A percentile compares a stretch with the other conserved stretches of the same genome.
Conservation (phyloP, 1,139 yeast genomes). For the Yamadazyma conglobata region DNA sequence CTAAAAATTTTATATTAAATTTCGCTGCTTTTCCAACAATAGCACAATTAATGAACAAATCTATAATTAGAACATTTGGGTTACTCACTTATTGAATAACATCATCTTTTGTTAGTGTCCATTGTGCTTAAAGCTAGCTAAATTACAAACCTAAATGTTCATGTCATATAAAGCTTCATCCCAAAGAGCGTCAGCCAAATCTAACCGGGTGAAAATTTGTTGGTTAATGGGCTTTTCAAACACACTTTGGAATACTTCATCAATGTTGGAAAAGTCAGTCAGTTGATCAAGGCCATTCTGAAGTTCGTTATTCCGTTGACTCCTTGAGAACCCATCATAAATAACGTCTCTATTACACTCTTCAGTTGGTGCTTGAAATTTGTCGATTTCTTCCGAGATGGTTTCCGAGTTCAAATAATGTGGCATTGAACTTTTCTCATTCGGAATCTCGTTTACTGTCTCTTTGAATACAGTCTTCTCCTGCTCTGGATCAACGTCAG, state of each 20-base stretch:
- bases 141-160: background rate
- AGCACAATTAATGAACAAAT: too few species aligned
- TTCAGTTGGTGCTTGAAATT: background rate
- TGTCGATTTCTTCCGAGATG: too few species aligned
- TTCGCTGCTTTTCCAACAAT: too few species aligned
- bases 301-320: constrained; percentile 1
- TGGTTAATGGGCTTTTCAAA: constrained; percentile 8
- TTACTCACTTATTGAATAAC: too few species aligned
- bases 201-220: constrained; percentile 7
- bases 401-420: too few species aligned
- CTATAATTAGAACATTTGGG: too few species aligned
- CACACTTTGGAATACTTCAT: constrained; percentile 6
- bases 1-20: too few species aligned
- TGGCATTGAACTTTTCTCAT: too few species aligned
- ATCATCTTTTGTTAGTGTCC: too few species aligned
- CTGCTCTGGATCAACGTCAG: background rate
- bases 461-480: background rate
- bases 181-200: constrained; percentile 9
- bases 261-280: constrained; percentile 2
- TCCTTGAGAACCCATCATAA: constrained; percentile 1
- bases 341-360: too few species aligned
- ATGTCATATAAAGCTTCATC: constrained; percentile 6
- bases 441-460: too few species aligned
- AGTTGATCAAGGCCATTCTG: background rate
- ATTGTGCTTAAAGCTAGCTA: too few species aligned